These are phyloP conservation scores for Priceomyces carsonii DNA, from an alignment of 805 yeast species.

Conservation along the genomic window DNA sequence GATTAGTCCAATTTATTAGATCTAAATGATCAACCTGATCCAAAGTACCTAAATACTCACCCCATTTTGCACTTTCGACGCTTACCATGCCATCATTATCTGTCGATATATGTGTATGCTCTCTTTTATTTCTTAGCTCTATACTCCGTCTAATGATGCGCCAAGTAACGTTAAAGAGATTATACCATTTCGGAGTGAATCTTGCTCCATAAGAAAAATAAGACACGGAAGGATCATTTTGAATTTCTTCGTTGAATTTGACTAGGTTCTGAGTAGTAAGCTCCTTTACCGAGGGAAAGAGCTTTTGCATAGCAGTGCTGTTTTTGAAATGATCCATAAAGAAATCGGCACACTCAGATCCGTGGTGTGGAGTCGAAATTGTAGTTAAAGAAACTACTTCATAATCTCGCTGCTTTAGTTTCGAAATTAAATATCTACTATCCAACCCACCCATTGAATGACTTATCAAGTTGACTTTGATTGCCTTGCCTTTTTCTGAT, in stretches of 20 bases:
- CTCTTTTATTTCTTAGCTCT: slow-evolving; percentile 3
- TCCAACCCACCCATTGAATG: slow-evolving; percentile 97
- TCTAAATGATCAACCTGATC: slow-evolving; percentile 83
- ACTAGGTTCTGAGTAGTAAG: slow-evolving; percentile 57
- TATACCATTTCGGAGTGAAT: slow-evolving; percentile 62
- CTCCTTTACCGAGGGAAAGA: slow-evolving; percentile 49
- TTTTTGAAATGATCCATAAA: slow-evolving; percentile 38
- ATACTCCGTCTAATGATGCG: slow-evolving; percentile 40
- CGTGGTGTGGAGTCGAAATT: slow-evolving; percentile 84
- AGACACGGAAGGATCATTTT: slow-evolving; percentile 59
- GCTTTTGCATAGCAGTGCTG: slow-evolving; percentile 15
- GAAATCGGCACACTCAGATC: slow-evolving; percentile 80
- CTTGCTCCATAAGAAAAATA: slow-evolving; percentile 86
- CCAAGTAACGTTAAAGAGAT: slow-evolving; percentile 66
- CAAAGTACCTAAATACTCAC: slow-evolving; percentile 75
- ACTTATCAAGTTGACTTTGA: slow-evolving; percentile 73
- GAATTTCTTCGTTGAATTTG: slow-evolving; percentile 53
- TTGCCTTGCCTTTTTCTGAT: slow-evolving; percentile 17
- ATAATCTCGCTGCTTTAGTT: slow-evolving; percentile 42
- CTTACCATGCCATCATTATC: slow-evolving; percentile 88
- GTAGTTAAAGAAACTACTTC: slow-evolving; percentile 78
- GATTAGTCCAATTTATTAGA: slow-evolving; percentile 78
- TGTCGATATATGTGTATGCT: slow-evolving; percentile 8
- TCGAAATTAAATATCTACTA: slow-evolving; percentile 70
- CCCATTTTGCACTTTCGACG: slow-evolving; percentile 80